A percentile compares a stretch with the other conserved stretches of the same genome.
These are phyloP conservation scores for Eucalyptus regnans DNA, from an alignment of 345 rosid species.

Conservation along the genomic window DNA sequence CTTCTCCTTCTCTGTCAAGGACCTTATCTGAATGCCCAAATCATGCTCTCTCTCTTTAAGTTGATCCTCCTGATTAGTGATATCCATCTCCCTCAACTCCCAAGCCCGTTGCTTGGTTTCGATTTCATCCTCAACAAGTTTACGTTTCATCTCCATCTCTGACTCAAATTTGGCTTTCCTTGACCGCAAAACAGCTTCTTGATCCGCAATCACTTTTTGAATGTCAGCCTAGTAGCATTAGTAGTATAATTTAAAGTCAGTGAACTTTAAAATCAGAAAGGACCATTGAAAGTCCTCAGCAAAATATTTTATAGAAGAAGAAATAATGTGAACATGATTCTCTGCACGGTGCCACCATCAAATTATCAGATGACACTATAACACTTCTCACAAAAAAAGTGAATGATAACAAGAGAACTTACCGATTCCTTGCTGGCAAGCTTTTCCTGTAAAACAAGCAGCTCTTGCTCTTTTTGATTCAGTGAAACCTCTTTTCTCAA, in stretches of 20 bases:
- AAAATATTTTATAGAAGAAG: background rate
- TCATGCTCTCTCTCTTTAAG: slow-evolving; percentile 74
- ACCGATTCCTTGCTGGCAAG: slow-evolving; percentile 70
- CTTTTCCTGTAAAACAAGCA: slow-evolving; percentile 62
- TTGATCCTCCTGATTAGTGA: slow-evolving; percentile 53
- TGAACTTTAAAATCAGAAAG: background rate
- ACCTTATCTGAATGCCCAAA: slow-evolving; percentile 46
- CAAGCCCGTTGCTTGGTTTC: slow-evolving; percentile 83
- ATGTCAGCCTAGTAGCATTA: slow-evolving; percentile 38
- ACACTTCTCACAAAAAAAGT: background rate
- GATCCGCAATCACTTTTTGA: slow-evolving; percentile 49
- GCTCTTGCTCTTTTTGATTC: slow-evolving; percentile 59
- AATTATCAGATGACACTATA: background rate
- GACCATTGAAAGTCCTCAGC: background rate
- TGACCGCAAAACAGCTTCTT: slow-evolving; percentile 41
- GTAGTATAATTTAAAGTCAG: background rate
- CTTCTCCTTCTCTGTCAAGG: slow-evolving; percentile 57
- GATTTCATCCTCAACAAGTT: slow-evolving; percentile 70
- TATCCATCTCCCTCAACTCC: slow-evolving; percentile 86
- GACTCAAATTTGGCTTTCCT: slow-evolving; percentile 70
- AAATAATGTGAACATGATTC: background rate
- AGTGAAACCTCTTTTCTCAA: slow-evolving; percentile 45
- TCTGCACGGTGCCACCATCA: background rate
- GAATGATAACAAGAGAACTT: slow-evolving; percentile 15
- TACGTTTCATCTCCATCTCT: slow-evolving; percentile 52